These are phyloP conservation scores for Auxenochlorella pyrenoidosa DNA, from an alignment of 139 green algal species.

Conservation along the genomic window DNA sequence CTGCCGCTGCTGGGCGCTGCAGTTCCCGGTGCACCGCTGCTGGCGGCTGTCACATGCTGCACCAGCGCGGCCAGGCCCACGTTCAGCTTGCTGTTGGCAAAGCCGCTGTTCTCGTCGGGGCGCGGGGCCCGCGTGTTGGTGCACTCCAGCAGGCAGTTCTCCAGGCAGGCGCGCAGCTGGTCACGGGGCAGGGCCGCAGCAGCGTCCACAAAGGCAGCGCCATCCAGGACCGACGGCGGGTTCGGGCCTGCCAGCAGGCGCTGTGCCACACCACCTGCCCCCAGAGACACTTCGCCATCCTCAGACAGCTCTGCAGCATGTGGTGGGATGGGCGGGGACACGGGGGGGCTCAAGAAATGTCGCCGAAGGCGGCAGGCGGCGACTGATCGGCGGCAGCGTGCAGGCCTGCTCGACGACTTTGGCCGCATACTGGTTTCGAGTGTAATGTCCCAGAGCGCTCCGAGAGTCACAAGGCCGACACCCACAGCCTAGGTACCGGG, in stretches of 20 bases:
- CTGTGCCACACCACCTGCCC: background rate
- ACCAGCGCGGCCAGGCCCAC: background rate
- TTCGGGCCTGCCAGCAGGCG: background rate
- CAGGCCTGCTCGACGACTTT: too few relatives aligned
- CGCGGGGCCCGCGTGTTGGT: conserved; percentile 3
- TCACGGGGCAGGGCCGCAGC: background rate
- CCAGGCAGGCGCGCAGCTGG: background rate
- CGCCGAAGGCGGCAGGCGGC: background rate
- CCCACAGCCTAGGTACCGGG: too few relatives aligned
- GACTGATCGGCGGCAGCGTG: background rate
- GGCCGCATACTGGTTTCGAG: too few relatives aligned
- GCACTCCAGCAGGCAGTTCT: conserved; percentile 27
- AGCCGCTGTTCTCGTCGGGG: background rate
- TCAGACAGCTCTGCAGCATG: background rate
- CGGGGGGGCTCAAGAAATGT: background rate
- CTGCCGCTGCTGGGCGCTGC: background rate
- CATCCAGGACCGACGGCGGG: background rate
- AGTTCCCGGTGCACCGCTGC: background rate
- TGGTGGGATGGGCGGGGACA: background rate
- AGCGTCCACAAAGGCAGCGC: background rate
- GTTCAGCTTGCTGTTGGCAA: background rate
- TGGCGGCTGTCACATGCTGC: background rate
- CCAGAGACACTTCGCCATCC: background rate
- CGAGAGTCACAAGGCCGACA: too few relatives aligned
- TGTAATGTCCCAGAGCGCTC: too few relatives aligned